phyloP scores from a whole-genome alignment of 805 yeast genomes.

The Maudiozyma barnettii region DNA sequence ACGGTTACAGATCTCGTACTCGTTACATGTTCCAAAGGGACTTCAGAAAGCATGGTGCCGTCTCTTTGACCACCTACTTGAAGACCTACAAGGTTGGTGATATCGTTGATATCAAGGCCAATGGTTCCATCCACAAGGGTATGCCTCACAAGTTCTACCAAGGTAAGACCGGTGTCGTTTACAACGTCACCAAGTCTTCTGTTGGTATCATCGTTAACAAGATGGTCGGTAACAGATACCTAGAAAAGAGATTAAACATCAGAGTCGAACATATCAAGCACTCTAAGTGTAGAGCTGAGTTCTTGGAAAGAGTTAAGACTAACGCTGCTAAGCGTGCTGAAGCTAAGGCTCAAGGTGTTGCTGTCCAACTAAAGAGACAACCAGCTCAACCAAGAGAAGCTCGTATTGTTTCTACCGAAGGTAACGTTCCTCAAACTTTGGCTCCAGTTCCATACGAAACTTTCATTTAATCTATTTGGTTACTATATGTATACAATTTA shows the following conservation, averaged over 20 bases:
- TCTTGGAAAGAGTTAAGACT: conserved; percentile 94
- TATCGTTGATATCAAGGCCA: conserved; percentile 98
- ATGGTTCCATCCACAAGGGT: conserved; percentile 99
- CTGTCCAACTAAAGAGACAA: conserved; percentile 92
- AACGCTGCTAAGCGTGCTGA: conserved; percentile 89
- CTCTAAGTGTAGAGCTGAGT: conserved; percentile 99
- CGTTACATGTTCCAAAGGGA: conserved; percentile 99
- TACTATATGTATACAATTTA: conserved; percentile 1
- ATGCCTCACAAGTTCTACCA: conserved; percentile 99
- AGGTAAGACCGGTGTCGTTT: conserved; percentile 99
- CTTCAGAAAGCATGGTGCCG: conserved; percentile 91
- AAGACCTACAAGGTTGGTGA: conserved; percentile 98
- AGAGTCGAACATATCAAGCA: conserved; percentile 99
- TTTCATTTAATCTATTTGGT: conserved; percentile 62
- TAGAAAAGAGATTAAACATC: conserved; percentile 97
- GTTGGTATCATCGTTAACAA: conserved; percentile 98
- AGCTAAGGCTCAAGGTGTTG: conserved; percentile 90
- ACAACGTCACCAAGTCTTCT: conserved; percentile 97
- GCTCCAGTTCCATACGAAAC: conserved; percentile 99
- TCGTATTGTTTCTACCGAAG: conserved; percentile 71
- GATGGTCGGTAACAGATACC: conserved; percentile 97
- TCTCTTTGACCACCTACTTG: conserved; percentile 93
- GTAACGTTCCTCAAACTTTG: conserved; percentile 88
- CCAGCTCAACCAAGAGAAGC: conserved; percentile 97
- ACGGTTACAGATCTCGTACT: conserved; percentile 99